Conservation (phyloP, 805 yeast genomes). For the Deakozyma indianensis region DNA sequence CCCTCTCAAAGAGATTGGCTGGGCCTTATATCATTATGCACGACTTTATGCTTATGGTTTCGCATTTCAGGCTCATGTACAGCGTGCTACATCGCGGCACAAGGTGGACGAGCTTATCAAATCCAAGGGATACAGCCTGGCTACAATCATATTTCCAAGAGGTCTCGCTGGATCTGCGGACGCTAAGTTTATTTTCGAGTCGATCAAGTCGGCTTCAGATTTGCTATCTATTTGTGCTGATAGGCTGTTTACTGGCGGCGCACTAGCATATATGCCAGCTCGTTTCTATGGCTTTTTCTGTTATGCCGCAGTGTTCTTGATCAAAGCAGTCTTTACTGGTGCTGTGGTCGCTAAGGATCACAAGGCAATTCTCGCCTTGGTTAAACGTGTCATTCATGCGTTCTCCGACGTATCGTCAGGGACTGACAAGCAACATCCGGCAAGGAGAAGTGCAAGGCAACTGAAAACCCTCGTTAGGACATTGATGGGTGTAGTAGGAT, state of each 20-base stretch:
- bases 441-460: constrained; percentile 7
- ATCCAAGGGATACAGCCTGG: neutral
- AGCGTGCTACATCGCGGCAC: constrained; percentile 6
- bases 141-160: constrained; percentile 9
- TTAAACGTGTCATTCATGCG: constrained; percentile 4
- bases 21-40: constrained; percentile 11
- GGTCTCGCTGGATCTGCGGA: constrained; percentile 12
- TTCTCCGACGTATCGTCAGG: constrained; percentile 4
- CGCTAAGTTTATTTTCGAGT: constrained; percentile 12
- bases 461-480: constrained; percentile 6
- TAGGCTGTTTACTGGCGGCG: constrained; percentile 10
- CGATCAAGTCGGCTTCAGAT: constrained; percentile 10
- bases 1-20: constrained; percentile 10
- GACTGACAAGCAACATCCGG: constrained; percentile 6
- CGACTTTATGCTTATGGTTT: constrained; percentile 12
- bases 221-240: constrained; percentile 9
- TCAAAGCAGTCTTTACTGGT: constrained; percentile 13
- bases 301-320: constrained; percentile 12
- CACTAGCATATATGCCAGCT: constrained; percentile 11
- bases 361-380: constrained; percentile 5
- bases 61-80: constrained; percentile 12
- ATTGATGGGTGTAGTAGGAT: constrained; percentile 1
- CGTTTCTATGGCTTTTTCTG: constrained; percentile 11
- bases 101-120: neutral
- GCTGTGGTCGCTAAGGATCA: constrained; percentile 9